These are phyloP conservation scores for Gastrolobium bilobum DNA, from an alignment of 306 rosid species.

Conservation along the genomic window DNA sequence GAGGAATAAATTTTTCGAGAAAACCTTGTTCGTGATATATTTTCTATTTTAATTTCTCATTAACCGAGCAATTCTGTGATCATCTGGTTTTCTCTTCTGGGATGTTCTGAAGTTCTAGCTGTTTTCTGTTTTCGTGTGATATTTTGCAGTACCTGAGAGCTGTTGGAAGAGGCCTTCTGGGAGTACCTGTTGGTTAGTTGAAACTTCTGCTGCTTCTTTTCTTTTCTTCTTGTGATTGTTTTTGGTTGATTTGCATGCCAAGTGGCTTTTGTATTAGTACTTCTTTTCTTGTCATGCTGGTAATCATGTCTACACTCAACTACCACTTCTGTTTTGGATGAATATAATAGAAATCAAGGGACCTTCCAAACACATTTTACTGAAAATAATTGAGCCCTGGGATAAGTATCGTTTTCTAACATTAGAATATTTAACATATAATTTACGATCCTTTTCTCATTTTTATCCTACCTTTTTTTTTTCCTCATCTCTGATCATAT, in stretches of 20 bases:
- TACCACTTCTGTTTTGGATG: not conserved
- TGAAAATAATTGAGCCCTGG: not conserved
- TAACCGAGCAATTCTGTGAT: not conserved
- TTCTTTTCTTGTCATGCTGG: not conserved
- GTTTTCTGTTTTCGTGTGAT: not conserved
- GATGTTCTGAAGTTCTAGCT: slow-evolving; percentile 12
- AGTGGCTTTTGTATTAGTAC: not conserved
- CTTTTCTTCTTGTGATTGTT: not conserved
- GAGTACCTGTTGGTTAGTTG: slow-evolving; percentile 80
- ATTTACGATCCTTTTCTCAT: not conserved
- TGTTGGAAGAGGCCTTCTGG: slow-evolving; percentile 80
- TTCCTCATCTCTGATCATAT: not conserved
- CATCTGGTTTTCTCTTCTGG: not conserved
- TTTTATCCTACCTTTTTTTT: not conserved
- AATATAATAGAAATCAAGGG: not conserved
- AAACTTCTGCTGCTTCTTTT: not conserved
- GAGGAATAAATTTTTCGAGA: not conserved
- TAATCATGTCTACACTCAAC: not conserved
- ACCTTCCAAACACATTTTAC: not conserved
- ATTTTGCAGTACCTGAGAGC: slow-evolving; percentile 75
- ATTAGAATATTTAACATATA: not conserved
- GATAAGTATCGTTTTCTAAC: not conserved
- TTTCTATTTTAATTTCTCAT: slow-evolving; percentile 12
- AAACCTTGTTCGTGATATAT: not conserved
- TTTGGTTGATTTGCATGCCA: not conserved